phyloP scores from a whole-genome alignment of 179 eudicot species.

The Spinacia oleracea region DNA sequence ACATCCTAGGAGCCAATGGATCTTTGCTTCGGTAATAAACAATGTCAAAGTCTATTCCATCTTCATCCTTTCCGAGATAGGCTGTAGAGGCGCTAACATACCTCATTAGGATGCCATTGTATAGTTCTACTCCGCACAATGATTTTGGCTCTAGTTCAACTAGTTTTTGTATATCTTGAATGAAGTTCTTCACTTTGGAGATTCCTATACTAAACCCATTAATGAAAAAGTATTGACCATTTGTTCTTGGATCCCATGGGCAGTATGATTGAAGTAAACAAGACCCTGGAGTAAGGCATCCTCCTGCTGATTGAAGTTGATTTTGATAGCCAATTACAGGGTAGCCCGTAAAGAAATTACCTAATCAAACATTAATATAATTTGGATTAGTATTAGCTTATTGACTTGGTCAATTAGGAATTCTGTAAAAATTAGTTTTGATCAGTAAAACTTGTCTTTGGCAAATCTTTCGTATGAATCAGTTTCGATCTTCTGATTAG shows the following conservation, averaged over 20 bases:
- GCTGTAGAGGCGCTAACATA: constrained; percentile 67
- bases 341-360: constrained; percentile 47
- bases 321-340: constrained; percentile 70
- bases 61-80: constrained; percentile 64
- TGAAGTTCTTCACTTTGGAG: constrained; percentile 55
- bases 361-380: constrained; percentile 22
- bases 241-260: constrained; percentile 63
- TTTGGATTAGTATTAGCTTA: not conserved
- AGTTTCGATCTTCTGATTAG: too few relatives aligned
- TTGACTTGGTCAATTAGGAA: too few relatives aligned
- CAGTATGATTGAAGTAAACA: constrained; percentile 42
- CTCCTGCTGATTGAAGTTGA: constrained; percentile 65
- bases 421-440: too few relatives aligned
- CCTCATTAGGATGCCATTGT: constrained; percentile 68
- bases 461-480: too few relatives aligned
- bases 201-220: constrained; percentile 48
- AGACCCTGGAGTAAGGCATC: constrained; percentile 46
- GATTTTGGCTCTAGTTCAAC: constrained; percentile 48
- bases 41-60: constrained; percentile 64
- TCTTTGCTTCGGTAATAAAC: constrained; percentile 68
- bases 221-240: constrained; percentile 54
- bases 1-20: constrained; percentile 53
- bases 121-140: constrained; percentile 54
- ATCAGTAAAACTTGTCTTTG: too few relatives aligned
- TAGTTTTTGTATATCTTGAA: constrained; percentile 58